Evolutionary conservation across 192 early-diverging fungal genomes (phyloP), one percentile per base, ranked within the genome.

Genomic region (Rhizophlyctis rosea): DNA sequence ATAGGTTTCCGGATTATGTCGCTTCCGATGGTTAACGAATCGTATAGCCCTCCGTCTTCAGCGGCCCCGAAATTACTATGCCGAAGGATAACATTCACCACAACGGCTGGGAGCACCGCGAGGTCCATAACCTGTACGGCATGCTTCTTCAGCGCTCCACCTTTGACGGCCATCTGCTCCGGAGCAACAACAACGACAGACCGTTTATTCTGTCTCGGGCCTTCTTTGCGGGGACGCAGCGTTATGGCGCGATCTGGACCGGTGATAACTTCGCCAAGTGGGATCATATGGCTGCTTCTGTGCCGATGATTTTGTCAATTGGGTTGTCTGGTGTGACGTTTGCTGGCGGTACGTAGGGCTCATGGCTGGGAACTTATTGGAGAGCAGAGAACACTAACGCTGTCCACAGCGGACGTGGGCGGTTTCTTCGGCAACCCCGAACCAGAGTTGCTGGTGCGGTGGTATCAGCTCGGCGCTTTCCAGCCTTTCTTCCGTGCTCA

Each of bases 401-500:
- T 14, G n/a, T 60, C 7, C 31, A 2, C 36, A 79, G 95, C 95
- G 23, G 97, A 99, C 68, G 89, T 98, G 51, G 93, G 94, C 32
- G 93, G 97, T 16, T 99, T 99, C 75, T 99, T 99, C 79, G 91
- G 88, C 21, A 95, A 99, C 72, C 93, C 95, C 30, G 86, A 90
- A 2, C 61, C 88, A 1, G 88, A 94, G 58, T 76, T 99, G n/a
- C 76, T 97, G 56, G 74, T 87, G 14, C 88, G 97, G n/a, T 99
- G 97, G 97, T 99, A 97, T 73, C 97, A 99, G 78, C 80, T 88
- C 13, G 97, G 84, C 9, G 86, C 88, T 31, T 95, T 90, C 76
- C 92, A 98, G 60, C 97, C 97, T 11, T 99, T 99, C 75, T 93
- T 96, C 85, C 87, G 97, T 29, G 97, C 86, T 2, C 97, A 99